A percentile compares a stretch with the other conserved stretches of the same genome.
Evolutionary conservation across 768 basidiomycete species (phyloP).

Genomic region (Leccinum ochraceum): DNA sequence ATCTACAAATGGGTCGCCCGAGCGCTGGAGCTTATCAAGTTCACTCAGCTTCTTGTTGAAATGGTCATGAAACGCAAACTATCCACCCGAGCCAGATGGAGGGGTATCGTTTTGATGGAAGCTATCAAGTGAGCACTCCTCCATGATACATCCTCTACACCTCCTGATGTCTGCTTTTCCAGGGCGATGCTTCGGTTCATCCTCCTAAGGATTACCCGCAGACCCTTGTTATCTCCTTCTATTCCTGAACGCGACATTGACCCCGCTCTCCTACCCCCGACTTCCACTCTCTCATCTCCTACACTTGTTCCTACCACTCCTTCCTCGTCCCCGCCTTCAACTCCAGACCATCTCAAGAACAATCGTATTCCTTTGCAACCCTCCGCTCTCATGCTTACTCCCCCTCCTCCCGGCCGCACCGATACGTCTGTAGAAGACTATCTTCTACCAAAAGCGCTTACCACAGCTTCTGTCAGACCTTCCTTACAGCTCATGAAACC

Average conservation of each 20-base stretch:
- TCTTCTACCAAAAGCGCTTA: slow-evolving; percentile 79
- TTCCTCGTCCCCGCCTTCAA: slow-evolving; percentile 54
- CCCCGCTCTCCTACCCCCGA: slow-evolving; percentile 60
- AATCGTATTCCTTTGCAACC: slow-evolving; percentile 68
- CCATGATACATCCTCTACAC: not conserved
- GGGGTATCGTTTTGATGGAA: slow-evolving; percentile 76
- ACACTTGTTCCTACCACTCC: slow-evolving; percentile 61
- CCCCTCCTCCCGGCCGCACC: slow-evolving; percentile 50
- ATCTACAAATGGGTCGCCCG: slow-evolving; percentile 82
- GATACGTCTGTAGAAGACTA: slow-evolving; percentile 73
- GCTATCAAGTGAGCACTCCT: slow-evolving; percentile 68
- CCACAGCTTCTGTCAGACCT: slow-evolving; percentile 68
- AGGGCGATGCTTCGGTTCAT: slow-evolving; percentile 77
- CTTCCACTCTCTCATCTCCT: slow-evolving; percentile 56
- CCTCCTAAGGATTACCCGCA: slow-evolving; percentile 70
- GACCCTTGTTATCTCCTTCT: slow-evolving; percentile 75
- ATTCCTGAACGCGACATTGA: slow-evolving; percentile 90
- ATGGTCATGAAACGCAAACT: slow-evolving; percentile 81
- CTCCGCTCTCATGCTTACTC: slow-evolving; percentile 56
- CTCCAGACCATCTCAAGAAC: slow-evolving; percentile 81
- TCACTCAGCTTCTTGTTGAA: slow-evolving; percentile 83
- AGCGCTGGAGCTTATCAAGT: slow-evolving; percentile 72
- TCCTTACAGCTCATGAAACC: slow-evolving; percentile 65
- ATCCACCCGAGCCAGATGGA: slow-evolving; percentile 67
- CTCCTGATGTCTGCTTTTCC: slow-evolving; percentile 15